Evolutionary conservation across 192 early-diverging fungal genomes (phyloP).

Genomic region (Backusella luteola): DNA sequence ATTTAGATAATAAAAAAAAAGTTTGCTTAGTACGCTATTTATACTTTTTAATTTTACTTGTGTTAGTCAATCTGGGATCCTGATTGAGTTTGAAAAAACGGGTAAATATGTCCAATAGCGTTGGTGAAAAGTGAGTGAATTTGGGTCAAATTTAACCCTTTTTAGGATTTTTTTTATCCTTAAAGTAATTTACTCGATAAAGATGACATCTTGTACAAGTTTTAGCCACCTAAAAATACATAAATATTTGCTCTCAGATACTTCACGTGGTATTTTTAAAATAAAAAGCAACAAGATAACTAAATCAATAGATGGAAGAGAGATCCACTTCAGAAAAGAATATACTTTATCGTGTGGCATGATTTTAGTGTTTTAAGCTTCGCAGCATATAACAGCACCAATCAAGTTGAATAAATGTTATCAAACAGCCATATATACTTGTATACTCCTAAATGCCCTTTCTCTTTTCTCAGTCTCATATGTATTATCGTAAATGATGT

Average conservation of each 20-base stretch:
- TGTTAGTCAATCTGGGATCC: neutral
- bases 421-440: neutral
- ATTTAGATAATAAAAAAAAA: neutral
- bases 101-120: neutral
- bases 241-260: neutral
- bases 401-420: neutral
- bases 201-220: constrained; percentile 1
- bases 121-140: neutral
- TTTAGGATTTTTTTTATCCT: neutral
- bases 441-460: neutral
- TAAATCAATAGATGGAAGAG: neutral
- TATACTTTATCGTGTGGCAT: neutral
- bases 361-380: neutral
- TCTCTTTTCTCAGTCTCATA: neutral
- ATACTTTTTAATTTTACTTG: constrained; percentile 9
- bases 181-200: neutral
- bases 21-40: neutral
- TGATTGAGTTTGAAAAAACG: neutral
- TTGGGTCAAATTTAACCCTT: constrained; percentile 3
- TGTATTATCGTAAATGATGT: neutral
- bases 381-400: neutral
- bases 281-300: neutral
- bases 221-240: neutral
- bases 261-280: neutral
- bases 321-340: neutral